Conservation (phyloP, 169 alveolate genomes). For the Eimeria sp. region DNA sequence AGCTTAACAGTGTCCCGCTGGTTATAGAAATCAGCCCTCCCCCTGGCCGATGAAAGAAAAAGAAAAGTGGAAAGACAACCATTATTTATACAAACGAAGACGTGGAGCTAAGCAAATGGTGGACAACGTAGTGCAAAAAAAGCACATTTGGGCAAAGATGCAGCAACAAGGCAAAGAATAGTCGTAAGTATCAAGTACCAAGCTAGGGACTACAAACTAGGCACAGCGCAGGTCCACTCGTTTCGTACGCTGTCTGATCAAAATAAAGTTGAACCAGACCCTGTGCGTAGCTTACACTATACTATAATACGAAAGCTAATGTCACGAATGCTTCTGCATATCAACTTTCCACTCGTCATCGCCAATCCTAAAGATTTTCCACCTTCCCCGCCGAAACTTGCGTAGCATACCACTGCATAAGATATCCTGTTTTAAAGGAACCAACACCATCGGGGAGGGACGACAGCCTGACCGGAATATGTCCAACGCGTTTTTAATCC, state of each 20-base stretch:
- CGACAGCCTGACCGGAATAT: constrained; percentile 6
- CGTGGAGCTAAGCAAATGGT: not conserved
- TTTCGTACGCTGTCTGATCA: not conserved
- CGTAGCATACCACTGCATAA: constrained; percentile 22
- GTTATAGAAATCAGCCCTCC: not conserved
- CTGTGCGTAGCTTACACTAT: not conserved
- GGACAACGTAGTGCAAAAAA: not conserved
- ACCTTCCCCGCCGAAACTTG: not conserved
- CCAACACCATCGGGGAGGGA: not conserved
- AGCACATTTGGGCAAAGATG: not conserved
- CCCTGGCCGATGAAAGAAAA: not conserved
- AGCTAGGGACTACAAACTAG: not conserved
- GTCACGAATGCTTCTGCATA: not conserved
- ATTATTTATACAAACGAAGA: not conserved
- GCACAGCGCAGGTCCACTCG: not conserved
- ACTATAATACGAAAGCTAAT: not conserved
- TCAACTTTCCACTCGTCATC: not conserved
- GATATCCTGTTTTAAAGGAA: constrained; percentile 8
- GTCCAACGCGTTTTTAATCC: not conserved
- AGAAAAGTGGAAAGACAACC: not conserved
- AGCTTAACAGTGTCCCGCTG: not conserved
- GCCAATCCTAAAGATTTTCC: not conserved
- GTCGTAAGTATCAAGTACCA: not conserved
- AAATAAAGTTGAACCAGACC: not conserved
- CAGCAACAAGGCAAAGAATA: not conserved